Conservation (phyloP, 176 grass and related monocot species). For the Hyparrhenia diplandra region DNA sequence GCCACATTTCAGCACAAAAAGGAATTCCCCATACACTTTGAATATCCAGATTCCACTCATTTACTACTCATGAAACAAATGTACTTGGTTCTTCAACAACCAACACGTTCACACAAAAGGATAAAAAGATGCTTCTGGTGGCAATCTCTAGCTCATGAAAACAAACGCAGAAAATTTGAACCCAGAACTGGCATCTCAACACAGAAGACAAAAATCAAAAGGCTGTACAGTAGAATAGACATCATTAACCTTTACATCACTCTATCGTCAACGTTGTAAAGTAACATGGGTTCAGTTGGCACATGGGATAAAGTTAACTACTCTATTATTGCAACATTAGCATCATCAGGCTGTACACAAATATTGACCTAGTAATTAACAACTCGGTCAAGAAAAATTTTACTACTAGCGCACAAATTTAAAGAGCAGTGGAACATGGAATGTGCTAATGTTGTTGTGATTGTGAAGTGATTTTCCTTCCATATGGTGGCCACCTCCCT, state of each 20-base stretch:
- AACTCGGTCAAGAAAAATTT: neutral
- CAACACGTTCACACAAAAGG: neutral
- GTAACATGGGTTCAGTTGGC: neutral
- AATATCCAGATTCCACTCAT: slow-evolving; percentile 1
- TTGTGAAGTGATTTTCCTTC: neutral
- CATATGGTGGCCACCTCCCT: neutral
- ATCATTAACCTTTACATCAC: slow-evolving; percentile 17
- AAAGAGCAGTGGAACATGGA: too few relatives aligned
- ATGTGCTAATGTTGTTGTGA: too few relatives aligned
- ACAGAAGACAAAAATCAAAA: slow-evolving; percentile 12
- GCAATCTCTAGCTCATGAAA: neutral
- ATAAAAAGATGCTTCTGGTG: neutral
- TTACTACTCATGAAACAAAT: neutral
- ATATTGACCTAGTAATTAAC: neutral
- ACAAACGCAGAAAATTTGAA: neutral
- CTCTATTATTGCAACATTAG: neutral
- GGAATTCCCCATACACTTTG: neutral
- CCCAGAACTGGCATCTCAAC: neutral
- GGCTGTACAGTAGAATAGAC: slow-evolving; percentile 12
- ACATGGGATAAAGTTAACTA: neutral
- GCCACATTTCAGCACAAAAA: neutral
- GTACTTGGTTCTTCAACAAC: slow-evolving; percentile 1
- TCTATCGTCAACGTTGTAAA: slow-evolving; percentile 2
- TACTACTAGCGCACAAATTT: neutral
- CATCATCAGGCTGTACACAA: neutral